phyloP scores from a whole-genome alignment of 371 early-diverging fungal species.

The Batrachochytrium dendrobatidis region DNA sequence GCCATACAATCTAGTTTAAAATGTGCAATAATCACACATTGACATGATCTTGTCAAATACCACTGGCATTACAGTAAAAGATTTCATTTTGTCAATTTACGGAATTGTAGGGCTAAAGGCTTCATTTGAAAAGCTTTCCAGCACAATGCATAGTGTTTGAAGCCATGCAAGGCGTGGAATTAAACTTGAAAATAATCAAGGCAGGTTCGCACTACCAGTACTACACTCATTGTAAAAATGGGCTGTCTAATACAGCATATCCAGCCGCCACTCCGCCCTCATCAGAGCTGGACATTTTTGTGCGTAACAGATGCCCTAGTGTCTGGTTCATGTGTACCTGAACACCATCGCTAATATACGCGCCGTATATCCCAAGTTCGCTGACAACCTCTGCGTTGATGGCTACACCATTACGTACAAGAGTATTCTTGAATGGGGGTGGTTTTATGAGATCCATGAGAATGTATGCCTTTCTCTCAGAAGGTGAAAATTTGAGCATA shows the following conservation, averaged over 20 bases:
- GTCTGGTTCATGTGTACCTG: conserved; percentile 64
- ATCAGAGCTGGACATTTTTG: conserved; percentile 71
- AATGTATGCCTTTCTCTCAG: conserved; percentile 78
- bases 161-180: no score
- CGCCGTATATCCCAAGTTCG: conserved; percentile 90
- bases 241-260: conserved; percentile 92
- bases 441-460: conserved; percentile 70
- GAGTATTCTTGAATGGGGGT: conserved; percentile 63
- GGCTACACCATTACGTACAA: conserved; percentile 73
- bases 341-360: conserved; percentile 64
- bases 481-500: conserved; percentile 45
- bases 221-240: conserved; percentile 20
- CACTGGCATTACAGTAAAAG: no score
- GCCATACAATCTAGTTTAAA: no score
- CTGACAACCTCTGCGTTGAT: conserved; percentile 72
- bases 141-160: no score
- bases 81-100: no score
- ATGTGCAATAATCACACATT: no score
- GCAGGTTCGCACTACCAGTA: no score
- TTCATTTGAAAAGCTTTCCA: no score
- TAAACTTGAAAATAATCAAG: no score
- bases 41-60: no score
- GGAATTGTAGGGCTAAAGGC: no score
- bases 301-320: conserved; percentile 88
- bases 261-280: conserved; percentile 98